These are phyloP conservation scores for Monilinia fructicola DNA, from an alignment of 2,329 filamentous ascomycete genomes.

Conservation along the genomic window DNA sequence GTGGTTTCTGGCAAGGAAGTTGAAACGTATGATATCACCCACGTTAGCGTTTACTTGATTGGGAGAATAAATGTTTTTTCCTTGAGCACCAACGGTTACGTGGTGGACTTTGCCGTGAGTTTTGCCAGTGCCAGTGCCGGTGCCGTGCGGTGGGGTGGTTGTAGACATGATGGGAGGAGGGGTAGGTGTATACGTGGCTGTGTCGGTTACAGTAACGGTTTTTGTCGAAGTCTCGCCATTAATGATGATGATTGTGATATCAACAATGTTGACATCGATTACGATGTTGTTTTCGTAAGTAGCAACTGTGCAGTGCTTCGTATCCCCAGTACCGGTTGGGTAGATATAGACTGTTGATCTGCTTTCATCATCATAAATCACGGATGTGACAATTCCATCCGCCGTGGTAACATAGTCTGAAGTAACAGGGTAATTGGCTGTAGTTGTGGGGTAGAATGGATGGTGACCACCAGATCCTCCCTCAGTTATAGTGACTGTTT, in stretches of 20 bases:
- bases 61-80: constrained; percentile 50
- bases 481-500: constrained; percentile 2
- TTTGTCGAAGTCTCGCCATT: neutral
- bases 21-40: constrained; percentile 69
- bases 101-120: neutral
- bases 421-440: neutral
- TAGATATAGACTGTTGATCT: constrained; percentile 28
- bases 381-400: neutral
- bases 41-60: constrained; percentile 57
- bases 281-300: constrained; percentile 27
- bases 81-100: constrained; percentile 3
- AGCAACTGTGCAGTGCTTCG: constrained; percentile 28
- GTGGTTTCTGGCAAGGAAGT: constrained; percentile 70
- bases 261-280: constrained; percentile 23
- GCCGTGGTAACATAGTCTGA: neutral
- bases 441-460: neutral
- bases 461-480: neutral
- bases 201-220: neutral
- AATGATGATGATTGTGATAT: constrained; percentile 2
- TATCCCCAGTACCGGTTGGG: constrained; percentile 25
- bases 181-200: neutral
- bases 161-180: neutral
- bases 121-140: neutral
- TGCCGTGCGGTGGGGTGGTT: neutral
- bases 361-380: constrained; percentile 14